Base-by-base conservation (phyloP, 495 filamentous ascomycete genomes). In the Penicillium coprophilum region DNA sequence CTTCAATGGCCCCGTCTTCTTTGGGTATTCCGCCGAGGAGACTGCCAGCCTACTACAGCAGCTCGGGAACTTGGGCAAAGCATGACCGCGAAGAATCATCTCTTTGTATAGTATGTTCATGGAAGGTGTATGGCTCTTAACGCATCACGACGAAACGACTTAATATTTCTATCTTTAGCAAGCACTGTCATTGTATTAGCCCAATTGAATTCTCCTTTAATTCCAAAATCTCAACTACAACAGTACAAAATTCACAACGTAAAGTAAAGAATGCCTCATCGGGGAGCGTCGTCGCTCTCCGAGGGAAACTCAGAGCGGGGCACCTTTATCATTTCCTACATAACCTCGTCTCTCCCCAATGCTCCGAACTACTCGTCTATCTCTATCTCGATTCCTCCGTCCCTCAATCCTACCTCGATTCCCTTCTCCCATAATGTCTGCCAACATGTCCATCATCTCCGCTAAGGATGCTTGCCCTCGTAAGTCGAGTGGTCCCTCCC, bases 1-100 rank as follows among this genome's bases (percentile, higher is more conserved):
- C 0, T 94, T 95, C 56, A 92, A 87, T 21, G 92, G 92, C 0
- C 91, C 92, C 0, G 90, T 96, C 2, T 96, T 96, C 63, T 88
- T 96, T 59, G 91, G 91, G 0, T 96, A 94, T 65, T 82, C 87
- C 1, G 80, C 90, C 34, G 90, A 94, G 55, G 86, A 94, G 66
- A 85, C 89, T 17, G 82, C 88, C 19, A 72, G 75, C 20, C 73
- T 96, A 32, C 77, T 96, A 76, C 82, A 86, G 56, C 80, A 86
- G 51, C 59, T 78, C 13, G 63, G 64, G 12, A 59, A 51, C 4
- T 9, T 62, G 43, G 58, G 58, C 30, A 48, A 57, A 36, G 19
- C 41, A 20, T 60, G 50, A 57, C 15, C 23, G 1, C 56, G 41
- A 57, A 44, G 8, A 13, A 39, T 27, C 41, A 27, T 46, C 13